Evolutionary conservation across 139 green algal species (phyloP).

Genomic region (Yamagishiella unicocca): DNA sequence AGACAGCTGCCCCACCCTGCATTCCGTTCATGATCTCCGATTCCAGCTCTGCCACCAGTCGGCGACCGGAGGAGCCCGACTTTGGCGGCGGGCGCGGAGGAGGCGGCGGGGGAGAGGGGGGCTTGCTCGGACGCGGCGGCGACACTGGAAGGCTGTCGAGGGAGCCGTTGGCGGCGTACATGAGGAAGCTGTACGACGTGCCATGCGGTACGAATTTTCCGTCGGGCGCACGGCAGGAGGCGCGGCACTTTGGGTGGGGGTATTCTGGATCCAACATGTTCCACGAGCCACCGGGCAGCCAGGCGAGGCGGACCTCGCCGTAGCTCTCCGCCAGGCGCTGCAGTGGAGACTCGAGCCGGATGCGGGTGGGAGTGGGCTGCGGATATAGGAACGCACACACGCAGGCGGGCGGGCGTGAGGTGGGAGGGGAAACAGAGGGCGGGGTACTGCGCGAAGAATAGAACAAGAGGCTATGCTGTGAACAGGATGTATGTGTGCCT

Average conservation of each 20-base stretch:
- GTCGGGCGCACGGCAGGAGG: slow-evolving; percentile 9
- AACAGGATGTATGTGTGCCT: too few species aligned
- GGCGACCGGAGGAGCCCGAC: too few species aligned
- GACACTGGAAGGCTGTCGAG: not conserved
- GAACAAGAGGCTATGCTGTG: too few species aligned
- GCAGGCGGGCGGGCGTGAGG: not conserved
- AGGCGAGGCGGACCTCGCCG: slow-evolving; percentile 9
- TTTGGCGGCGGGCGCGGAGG: not conserved
- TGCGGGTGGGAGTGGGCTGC: slow-evolving; percentile 13
- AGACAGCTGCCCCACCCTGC: too few species aligned
- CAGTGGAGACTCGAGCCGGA: not conserved
- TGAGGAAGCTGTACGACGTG: not conserved
- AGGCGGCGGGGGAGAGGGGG: too few species aligned
- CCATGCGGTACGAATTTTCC: slow-evolving; percentile 15
- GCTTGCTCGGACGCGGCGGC: not conserved
- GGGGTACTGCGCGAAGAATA: too few species aligned
- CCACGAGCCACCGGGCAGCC: slow-evolving; percentile 9
- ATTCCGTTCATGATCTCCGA: too few species aligned
- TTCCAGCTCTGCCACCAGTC: too few species aligned
- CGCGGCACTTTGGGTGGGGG: not conserved
- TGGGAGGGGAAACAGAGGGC: not conserved
- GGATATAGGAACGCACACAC: too few species aligned
- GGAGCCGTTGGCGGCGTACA: not conserved
- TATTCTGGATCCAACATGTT: not conserved
- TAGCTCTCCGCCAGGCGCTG: slow-evolving; percentile 2